These are phyloP conservation scores for Herpotrichia juniperi DNA, from an alignment of 2,329 filamentous ascomycete species.

Conservation along the genomic window DNA sequence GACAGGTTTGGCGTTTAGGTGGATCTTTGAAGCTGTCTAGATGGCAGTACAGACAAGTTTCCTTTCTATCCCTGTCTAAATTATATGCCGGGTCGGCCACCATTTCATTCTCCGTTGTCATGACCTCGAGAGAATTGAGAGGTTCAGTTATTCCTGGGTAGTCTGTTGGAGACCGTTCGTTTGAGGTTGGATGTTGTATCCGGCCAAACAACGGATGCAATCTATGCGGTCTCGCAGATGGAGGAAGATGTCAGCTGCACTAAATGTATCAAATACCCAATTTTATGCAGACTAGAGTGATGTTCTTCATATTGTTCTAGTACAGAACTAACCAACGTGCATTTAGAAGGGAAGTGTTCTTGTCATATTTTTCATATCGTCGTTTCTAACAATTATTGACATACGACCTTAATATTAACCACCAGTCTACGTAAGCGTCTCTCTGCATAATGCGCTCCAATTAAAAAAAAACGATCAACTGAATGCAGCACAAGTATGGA, in stretches of 20 bases:
- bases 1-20: neutral
- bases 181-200: neutral
- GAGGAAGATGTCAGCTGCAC: neutral
- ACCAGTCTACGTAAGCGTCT: too few species aligned
- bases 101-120: neutral
- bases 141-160: neutral
- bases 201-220: neutral
- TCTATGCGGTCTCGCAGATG: neutral
- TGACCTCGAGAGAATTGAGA: neutral
- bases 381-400: too few species aligned
- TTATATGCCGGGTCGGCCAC: neutral
- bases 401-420: too few species aligned
- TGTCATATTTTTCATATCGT: too few species aligned
- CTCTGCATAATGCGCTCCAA: too few species aligned
- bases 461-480: too few species aligned
- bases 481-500: too few species aligned
- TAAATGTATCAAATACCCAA: neutral
- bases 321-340: too few species aligned
- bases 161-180: neutral
- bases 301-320: too few species aligned
- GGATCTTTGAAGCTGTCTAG: neutral
- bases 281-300: too few species aligned
- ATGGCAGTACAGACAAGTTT: neutral
- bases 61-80: conserved; percentile 1
- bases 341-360: too few species aligned